Evolutionary conservation across 2,329 filamentous ascomycete species (phyloP).

Genomic region (Orbilia oligospora): DNA sequence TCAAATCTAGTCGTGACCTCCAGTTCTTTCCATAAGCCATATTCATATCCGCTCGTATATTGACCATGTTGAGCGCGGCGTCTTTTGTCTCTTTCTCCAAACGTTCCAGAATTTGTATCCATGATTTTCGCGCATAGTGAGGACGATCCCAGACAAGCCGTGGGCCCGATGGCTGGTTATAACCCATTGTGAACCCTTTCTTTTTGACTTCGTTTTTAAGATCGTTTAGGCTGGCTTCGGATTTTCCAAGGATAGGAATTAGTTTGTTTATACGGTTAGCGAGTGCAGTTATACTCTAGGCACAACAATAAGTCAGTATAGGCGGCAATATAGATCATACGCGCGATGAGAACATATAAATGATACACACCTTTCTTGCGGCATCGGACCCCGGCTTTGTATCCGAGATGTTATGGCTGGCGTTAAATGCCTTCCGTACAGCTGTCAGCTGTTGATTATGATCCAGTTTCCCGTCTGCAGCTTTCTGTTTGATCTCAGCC

Average conservation of each 20-base stretch:
- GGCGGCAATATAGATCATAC: background rate
- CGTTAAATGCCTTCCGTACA: constrained; percentile 39
- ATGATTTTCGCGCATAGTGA: constrained; percentile 16
- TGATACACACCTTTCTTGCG: constrained; percentile 10
- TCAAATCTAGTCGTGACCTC: constrained; percentile 21
- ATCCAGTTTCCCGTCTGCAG: constrained; percentile 37
- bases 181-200: constrained; percentile 17
- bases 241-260: background rate
- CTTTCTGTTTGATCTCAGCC: constrained; percentile 37
- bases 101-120: constrained; percentile 19
- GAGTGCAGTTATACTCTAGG: background rate
- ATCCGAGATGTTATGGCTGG: constrained; percentile 28
- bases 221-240: constrained; percentile 5
- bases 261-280: constrained; percentile 12
- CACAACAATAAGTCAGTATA: background rate
- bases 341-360: background rate
- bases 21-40: constrained; percentile 10
- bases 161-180: background rate
- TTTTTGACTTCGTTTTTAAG: constrained; percentile 18
- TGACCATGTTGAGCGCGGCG: background rate
- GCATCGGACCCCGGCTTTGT: constrained; percentile 2
- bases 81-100: constrained; percentile 4
- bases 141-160: constrained; percentile 22
- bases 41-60: constrained; percentile 2
- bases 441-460: constrained; percentile 54